Evolutionary conservation across 306 rosid genomes (phyloP).

Genomic region (Rosa chinensis): DNA sequence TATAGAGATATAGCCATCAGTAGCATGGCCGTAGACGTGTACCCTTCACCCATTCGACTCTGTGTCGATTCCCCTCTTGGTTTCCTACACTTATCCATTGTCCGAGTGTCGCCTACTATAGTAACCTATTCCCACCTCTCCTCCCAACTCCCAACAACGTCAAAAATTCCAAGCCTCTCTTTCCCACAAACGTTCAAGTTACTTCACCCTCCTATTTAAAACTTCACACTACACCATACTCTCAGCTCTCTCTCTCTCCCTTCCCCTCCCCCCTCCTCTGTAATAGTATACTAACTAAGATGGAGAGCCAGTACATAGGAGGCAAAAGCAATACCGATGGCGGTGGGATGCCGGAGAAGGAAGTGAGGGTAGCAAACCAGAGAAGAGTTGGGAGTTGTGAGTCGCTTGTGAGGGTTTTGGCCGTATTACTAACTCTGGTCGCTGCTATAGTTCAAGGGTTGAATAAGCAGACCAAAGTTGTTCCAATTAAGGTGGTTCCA

Average conservation of each 20-base stretch:
- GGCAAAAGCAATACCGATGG: not conserved
- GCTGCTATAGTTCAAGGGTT: constrained; percentile 56
- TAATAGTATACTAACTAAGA: not conserved
- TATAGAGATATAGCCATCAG: too few species aligned
- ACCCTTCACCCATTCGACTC: not conserved
- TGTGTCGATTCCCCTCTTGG: not conserved
- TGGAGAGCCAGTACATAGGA: constrained; percentile 33
- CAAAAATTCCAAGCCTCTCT: not conserved
- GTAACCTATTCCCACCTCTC: not conserved
- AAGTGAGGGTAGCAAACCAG: constrained; percentile 14
- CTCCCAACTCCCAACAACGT: not conserved
- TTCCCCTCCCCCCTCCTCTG: constrained; percentile 2
- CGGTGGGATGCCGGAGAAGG: constrained; percentile 32
- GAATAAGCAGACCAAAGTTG: constrained; percentile 51
- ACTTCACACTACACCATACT: not conserved
- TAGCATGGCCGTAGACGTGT: not conserved
- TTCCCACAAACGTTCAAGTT: not conserved
- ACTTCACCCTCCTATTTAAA: not conserved
- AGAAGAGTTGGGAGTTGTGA: constrained; percentile 16
- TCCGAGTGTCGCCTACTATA: not conserved
- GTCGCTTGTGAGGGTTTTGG: constrained; percentile 57
- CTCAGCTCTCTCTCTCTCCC: not conserved
- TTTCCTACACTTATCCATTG: not conserved
- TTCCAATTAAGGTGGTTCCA: constrained; percentile 25
- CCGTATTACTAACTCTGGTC: constrained; percentile 36